Evolutionary conservation across 2,329 filamentous ascomycete genomes (phyloP).

Genomic region (Dactylellina drechsleri): DNA sequence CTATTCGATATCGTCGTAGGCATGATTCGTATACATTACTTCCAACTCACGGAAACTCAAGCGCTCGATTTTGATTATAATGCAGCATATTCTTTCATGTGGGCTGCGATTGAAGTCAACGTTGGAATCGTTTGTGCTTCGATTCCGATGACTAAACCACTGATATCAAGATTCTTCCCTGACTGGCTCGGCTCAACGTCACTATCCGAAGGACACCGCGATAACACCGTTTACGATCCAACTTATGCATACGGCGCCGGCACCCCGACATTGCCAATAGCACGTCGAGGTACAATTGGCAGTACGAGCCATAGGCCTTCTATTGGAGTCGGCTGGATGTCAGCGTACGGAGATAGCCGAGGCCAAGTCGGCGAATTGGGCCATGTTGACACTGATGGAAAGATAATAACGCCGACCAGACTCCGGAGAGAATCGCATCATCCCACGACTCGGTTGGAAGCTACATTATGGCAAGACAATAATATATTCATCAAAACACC

Average conservation of each 20-base stretch:
- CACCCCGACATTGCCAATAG: conserved; percentile 32
- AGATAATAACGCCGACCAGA: conserved; percentile 38
- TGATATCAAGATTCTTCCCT: conserved; percentile 68
- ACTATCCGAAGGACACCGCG: conserved; percentile 29
- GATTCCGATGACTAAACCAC: conserved; percentile 88
- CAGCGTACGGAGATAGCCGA: conserved; percentile 33
- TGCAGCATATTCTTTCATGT: conserved; percentile 87
- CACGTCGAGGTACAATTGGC: conserved; percentile 42
- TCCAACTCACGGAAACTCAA: conserved; percentile 75
- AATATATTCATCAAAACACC: conserved; percentile 50
- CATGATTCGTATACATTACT: conserved; percentile 87
- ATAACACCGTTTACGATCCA: conserved; percentile 32
- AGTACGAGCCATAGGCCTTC: conserved; percentile 50
- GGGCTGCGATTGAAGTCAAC: conserved; percentile 92
- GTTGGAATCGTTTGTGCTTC: conserved; percentile 89
- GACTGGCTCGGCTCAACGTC: conserved; percentile 52
- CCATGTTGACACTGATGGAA: conserved; percentile 44
- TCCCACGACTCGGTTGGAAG: conserved; percentile 46
- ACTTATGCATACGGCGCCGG: conserved; percentile 41
- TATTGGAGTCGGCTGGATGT: conserved; percentile 48
- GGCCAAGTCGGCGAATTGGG: conserved; percentile 45
- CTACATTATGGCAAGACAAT: conserved; percentile 37
- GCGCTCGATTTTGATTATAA: conserved; percentile 73
- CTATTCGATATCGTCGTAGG: conserved; percentile 89
- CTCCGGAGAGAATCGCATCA: conserved; percentile 24